phyloP scores from a whole-genome alignment of 1,284 basidiomycete genomes.

The Apiotrichum laibachii region DNA sequence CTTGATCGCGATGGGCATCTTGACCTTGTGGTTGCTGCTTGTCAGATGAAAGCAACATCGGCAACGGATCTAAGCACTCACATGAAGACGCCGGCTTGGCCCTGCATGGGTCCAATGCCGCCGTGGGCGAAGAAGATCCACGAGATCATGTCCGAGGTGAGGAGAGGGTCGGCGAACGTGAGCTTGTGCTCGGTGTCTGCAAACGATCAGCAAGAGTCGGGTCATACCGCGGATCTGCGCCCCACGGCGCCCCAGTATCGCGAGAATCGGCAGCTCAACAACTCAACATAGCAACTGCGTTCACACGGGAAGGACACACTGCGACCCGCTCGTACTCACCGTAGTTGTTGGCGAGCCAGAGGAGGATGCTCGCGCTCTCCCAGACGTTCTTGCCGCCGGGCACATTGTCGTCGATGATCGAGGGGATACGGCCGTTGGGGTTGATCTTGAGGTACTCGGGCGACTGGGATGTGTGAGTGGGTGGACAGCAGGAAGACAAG shows the following conservation, averaged over 20 bases:
- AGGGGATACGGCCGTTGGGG: slow-evolving; percentile 64
- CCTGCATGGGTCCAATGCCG: slow-evolving; percentile 50
- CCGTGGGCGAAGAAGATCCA: slow-evolving; percentile 70
- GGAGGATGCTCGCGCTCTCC: slow-evolving; percentile 64
- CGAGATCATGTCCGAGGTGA: slow-evolving; percentile 61
- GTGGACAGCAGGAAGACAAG: neutral
- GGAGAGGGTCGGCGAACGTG: slow-evolving; percentile 55
- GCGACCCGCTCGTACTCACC: slow-evolving; percentile 23
- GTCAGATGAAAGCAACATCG: neutral
- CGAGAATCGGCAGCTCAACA: too few species aligned
- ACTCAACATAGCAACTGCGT: too few species aligned
- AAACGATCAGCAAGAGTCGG: too few species aligned
- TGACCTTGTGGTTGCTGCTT: slow-evolving; percentile 19
- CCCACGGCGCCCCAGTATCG: too few species aligned
- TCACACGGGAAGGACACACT: too few species aligned
- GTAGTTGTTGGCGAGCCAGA: slow-evolving; percentile 64
- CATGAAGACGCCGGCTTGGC: slow-evolving; percentile 9
- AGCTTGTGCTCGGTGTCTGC: slow-evolving; percentile 56
- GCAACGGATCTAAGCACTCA: too few species aligned
- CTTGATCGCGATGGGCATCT: slow-evolving; percentile 53
- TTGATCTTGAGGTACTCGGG: slow-evolving; percentile 64
- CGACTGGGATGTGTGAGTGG: slow-evolving; percentile 40
- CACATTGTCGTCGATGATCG: slow-evolving; percentile 46
- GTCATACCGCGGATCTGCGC: too few species aligned
- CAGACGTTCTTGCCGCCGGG: slow-evolving; percentile 59